Base-by-base conservation (phyloP, 2,329 filamentous ascomycete genomes). In the Shiraia bambusicola region DNA sequence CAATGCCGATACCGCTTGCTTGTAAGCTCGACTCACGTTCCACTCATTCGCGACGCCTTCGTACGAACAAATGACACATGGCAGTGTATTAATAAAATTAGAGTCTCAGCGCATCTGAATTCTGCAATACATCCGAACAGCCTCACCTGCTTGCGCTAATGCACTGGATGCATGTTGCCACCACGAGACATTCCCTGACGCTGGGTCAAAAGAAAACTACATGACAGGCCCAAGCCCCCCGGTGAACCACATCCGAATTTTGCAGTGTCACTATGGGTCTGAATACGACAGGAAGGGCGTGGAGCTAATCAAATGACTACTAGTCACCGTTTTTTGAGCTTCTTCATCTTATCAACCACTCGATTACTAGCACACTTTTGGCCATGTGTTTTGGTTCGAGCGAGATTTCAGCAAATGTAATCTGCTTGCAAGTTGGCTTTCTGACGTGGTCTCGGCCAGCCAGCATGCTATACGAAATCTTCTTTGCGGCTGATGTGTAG, bases 241-340 rank as follows among this genome's bases (percentile, higher is more conserved):
- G 37, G 39, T 16, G 28, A 39, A 41, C 25, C 17, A 31, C 42
- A 34, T 38, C 13, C 16, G 26, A 25, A 30, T 15, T 15, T 30
- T 32, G 32, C 24, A 12, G 34, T 13, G 16, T 30, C 14, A 30
- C 24, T n/a, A n/a, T n/a, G n/a, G n/a, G n/a, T 12, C 25, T 19
- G 25, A 12, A 30, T 16, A 36, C 28, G 40, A 35, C 36, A 13
- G 28, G n/a, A n/a, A n/a, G n/a, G 27, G 12, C 19, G 22, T 41
- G 32, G 19, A 22, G 19, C 19, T 22, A 22, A 22, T 35, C 40
- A 45, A 42, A 34, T 39, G 33, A 19, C 35, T 19, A 13, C 45
- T 48, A 43, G 48, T 44, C 32, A 33, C 48, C 43, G 45, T 54
- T 51, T n/a, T 40, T n/a, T 34, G n/a, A n/a, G n/a, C n/a, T n/a